A percentile compares a stretch with the other conserved stretches of the same genome.
phyloP scores from a whole-genome alignment of 2,329 filamentous ascomycete species.

The Talaromyces albobiverticillius region DNA sequence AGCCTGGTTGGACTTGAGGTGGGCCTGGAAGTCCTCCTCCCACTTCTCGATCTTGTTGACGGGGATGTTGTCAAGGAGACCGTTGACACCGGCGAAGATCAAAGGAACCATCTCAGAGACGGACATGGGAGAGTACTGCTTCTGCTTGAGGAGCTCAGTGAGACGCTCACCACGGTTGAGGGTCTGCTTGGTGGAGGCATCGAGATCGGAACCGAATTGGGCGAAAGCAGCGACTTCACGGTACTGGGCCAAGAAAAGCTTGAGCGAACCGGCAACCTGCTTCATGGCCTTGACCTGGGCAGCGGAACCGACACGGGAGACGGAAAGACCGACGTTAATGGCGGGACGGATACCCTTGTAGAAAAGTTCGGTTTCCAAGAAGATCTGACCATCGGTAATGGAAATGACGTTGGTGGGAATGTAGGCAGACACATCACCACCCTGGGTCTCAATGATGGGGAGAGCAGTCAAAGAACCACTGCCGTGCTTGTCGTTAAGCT shows the following conservation, averaged over 20 bases:
- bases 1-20: constrained; percentile 86
- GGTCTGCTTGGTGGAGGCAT: constrained; percentile 98
- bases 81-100: constrained; percentile 99
- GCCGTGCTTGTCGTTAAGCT: constrained; percentile 95
- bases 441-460: constrained; percentile 98
- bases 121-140: constrained; percentile 98
- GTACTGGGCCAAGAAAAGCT: constrained; percentile 99
- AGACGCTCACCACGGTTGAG: constrained; percentile 97
- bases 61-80: constrained; percentile 82
- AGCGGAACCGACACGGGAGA: constrained; percentile 98
- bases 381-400: constrained; percentile 99
- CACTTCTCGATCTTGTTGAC: constrained; percentile 88
- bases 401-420: constrained; percentile 99
- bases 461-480: constrained; percentile 96
- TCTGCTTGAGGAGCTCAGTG: constrained; percentile 99
- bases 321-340: constrained; percentile 99
- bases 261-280: constrained; percentile 98
- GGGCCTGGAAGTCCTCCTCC: constrained; percentile 90
- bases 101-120: constrained; percentile 99
- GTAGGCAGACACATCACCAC: constrained; percentile 99
- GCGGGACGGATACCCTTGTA: constrained; percentile 99
- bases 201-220: constrained; percentile 99
- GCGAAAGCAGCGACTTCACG: constrained; percentile 99
- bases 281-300: constrained; percentile 99
- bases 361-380: constrained; percentile 98